phyloP scores from a whole-genome alignment of 495 filamentous ascomycete species.

The Penicillium crystallinum region DNA sequence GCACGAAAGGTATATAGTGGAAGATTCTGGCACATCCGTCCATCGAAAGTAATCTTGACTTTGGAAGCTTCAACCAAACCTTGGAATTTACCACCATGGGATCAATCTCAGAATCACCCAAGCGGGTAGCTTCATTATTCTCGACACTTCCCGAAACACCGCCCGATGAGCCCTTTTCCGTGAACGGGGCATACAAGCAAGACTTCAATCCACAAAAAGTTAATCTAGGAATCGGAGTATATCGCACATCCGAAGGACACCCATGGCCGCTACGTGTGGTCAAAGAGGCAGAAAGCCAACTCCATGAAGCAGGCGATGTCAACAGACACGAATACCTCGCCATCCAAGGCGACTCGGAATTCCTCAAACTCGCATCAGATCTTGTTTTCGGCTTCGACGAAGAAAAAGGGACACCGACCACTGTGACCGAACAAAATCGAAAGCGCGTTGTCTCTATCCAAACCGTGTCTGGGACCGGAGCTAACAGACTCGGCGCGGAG shows the following conservation, averaged over 20 bases:
- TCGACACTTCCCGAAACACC: conserved; percentile 14
- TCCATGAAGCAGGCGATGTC: conserved; percentile 5
- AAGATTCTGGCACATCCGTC: not conserved
- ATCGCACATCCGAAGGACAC: conserved; percentile 30
- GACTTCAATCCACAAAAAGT: conserved; percentile 28
- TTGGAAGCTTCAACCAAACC: too few species aligned
- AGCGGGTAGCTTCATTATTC: conserved; percentile 6
- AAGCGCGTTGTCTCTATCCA: conserved; percentile 36
- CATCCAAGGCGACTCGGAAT: conserved; percentile 11
- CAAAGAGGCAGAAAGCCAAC: conserved; percentile 18
- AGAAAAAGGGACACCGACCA: not conserved
- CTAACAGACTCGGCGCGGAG: conserved; percentile 70
- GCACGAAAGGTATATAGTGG: not conserved
- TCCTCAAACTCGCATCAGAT: conserved; percentile 8
- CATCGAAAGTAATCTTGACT: too few species aligned
- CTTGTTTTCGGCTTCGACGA: conserved; percentile 14
- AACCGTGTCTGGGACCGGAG: conserved; percentile 83
- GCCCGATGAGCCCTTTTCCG: conserved; percentile 19
- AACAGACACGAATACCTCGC: conserved; percentile 15
- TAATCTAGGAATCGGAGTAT: conserved; percentile 29
- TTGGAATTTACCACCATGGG: not conserved
- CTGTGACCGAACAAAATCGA: conserved; percentile 20
- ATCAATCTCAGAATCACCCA: conserved; percentile 1
- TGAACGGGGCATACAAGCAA: conserved; percentile 16
- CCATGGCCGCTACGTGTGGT: conserved; percentile 33